phyloP scores from a whole-genome alignment of 164 flowering plant species.

The Chimonanthus salicifolius region DNA sequence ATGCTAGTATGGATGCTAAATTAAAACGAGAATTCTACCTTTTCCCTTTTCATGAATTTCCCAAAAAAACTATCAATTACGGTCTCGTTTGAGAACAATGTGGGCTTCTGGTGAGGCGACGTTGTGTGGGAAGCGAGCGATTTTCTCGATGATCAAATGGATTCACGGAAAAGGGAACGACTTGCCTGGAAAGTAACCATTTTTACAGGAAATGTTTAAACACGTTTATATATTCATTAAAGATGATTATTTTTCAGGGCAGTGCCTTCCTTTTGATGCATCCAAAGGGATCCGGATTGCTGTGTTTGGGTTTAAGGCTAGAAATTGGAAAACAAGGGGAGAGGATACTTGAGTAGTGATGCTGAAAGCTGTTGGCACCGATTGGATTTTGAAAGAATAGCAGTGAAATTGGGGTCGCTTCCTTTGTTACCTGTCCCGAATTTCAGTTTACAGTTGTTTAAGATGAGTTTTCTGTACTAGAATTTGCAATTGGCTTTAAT shows the following conservation, averaged over 20 bases:
- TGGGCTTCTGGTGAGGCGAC: not conserved
- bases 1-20: not conserved
- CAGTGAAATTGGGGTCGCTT: not conserved
- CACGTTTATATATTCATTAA: too few relatives aligned
- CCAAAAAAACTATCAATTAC: too few relatives aligned
- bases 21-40: not conserved
- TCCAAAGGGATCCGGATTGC: too few relatives aligned
- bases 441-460: not conserved
- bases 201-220: too few relatives aligned
- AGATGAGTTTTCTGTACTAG: not conserved
- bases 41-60: not conserved
- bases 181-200: too few relatives aligned
- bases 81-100: not conserved
- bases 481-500: not conserved
- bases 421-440: not conserved
- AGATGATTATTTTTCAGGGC: too few relatives aligned
- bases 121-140: too few relatives aligned
- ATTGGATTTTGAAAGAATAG: too few relatives aligned
- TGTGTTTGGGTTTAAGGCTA: not conserved
- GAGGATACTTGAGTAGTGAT: not conserved
- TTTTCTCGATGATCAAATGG: too few relatives aligned
- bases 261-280: too few relatives aligned
- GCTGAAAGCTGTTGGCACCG: too few relatives aligned
- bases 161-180: too few relatives aligned
- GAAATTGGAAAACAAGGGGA: not conserved